A percentile compares a stretch with the other conserved stretches of the same genome.
Evolutionary conservation across 176 grass and related monocot genomes (phyloP).

Genomic region (Bolboschoenus planiculmis): DNA sequence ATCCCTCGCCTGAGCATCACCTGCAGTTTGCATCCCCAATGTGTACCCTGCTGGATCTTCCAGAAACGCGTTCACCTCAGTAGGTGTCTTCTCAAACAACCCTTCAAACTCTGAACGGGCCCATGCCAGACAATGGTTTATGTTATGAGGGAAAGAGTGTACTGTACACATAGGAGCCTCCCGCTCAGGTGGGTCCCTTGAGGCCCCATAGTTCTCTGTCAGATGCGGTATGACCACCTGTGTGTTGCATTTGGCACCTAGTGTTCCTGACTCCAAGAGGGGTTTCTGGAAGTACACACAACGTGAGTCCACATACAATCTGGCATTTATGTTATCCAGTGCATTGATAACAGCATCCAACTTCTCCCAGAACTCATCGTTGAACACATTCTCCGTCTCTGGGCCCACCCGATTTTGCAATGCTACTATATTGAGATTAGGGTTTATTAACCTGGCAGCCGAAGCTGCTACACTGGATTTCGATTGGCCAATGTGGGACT

Average conservation of each 20-base stretch:
- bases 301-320: constrained; percentile 88
- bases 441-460: constrained; percentile 62
- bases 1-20: constrained; percentile 84
- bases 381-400: constrained; percentile 88
- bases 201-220: constrained; percentile 91
- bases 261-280: constrained; percentile 82
- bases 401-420: constrained; percentile 89
- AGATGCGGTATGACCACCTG: constrained; percentile 92
- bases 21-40: constrained; percentile 50
- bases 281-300: constrained; percentile 92
- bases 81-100: constrained; percentile 88
- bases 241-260: constrained; percentile 94
- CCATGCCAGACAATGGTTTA: constrained; percentile 92
- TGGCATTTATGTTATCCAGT: constrained; percentile 76
- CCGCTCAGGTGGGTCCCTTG: constrained; percentile 92
- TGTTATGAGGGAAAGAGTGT: constrained; percentile 94
- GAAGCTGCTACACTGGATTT: constrained; percentile 89
- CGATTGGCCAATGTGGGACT: constrained; percentile 90
- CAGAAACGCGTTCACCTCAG: constrained; percentile 77
- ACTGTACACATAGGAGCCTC: constrained; percentile 95
- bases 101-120: constrained; percentile 91
- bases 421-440: constrained; percentile 60
- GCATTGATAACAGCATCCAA: constrained; percentile 84
- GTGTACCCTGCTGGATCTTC: constrained; percentile 57
- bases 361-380: constrained; percentile 79